Evolutionary conservation across 2,329 filamentous ascomycete species (phyloP), one percentile per base, ranked within the genome.

Genomic region (Phialophora chinensis): DNA sequence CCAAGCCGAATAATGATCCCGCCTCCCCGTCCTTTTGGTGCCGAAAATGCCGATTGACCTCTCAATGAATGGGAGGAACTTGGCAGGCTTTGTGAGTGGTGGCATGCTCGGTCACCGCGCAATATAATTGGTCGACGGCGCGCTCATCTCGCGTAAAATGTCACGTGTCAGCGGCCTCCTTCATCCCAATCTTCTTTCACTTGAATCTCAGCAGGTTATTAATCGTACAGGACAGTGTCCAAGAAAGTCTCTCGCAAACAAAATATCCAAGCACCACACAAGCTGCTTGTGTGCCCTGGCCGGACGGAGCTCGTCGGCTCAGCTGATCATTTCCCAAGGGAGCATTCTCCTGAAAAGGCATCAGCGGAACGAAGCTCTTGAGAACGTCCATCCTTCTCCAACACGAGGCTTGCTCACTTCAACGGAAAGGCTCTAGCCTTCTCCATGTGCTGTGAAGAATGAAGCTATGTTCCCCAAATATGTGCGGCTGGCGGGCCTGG

Each of bases 11-110:
- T 17, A 23, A 11, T 3, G 49, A 23, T 27, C 20, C 20, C 20
- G 49, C 20, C 20, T 11, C 4, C 17, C 6, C 38, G 38, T 52
- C 49, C 38, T 25, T 44, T 58, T n/a, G 55, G 4, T 58, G 55
- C 55, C 55, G 55, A 58, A 23, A 8, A 8, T 58, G 55, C 55
- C 55, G 55, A 20, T 14, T 27, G 49, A 14, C 20, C 49, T 52
- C 10, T 52, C 38, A 44, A 27, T 29, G 23, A 11, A 25, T 5
- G 20, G 2, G 7, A 12, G 20, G 20, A 11, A 52, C 17, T 20
- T 52, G 47, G 6, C 14, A n/a, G 31, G 31, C 8, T 17, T 17
- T 6, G 3, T n/a, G 14, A 42, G 12, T 52, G 20, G 20, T 52
- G 49, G 8, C 23, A 23, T 2, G 10, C 11, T 25, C 6, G 25